A percentile compares a stretch with the other conserved stretches of the same genome.
phyloP scores from a whole-genome alignment of 1,284 basidiomycete species.

The Boletus calvinii region DNA sequence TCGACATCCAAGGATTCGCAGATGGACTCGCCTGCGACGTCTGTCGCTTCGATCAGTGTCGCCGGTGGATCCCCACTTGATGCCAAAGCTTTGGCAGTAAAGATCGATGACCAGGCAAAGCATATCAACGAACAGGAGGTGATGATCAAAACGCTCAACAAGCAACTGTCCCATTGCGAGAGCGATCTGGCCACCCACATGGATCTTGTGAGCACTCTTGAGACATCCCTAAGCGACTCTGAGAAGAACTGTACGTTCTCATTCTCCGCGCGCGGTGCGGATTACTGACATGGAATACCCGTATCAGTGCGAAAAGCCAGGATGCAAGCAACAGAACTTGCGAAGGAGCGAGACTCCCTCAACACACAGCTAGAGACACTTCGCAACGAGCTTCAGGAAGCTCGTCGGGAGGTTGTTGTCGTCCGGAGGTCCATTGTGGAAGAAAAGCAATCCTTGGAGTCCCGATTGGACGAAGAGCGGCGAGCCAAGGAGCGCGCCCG shows the following conservation, averaged over 20 bases:
- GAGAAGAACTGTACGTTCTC: constrained; percentile 80
- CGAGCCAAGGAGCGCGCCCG: constrained; percentile 79
- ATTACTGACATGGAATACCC: constrained; percentile 21
- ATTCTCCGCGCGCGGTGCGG: constrained; percentile 10
- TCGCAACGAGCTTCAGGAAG: constrained; percentile 67
- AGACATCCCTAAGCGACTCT: constrained; percentile 81
- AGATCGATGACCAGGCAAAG: constrained; percentile 73
- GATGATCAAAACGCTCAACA: constrained; percentile 91
- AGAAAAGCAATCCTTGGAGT: constrained; percentile 82
- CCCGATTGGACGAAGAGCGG: constrained; percentile 78
- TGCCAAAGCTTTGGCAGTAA: constrained; percentile 48
- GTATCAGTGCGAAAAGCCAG: constrained; percentile 81
- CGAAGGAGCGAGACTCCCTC: constrained; percentile 77
- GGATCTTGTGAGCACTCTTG: constrained; percentile 82
- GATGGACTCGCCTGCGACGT: constrained; percentile 67
- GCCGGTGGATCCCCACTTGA: constrained; percentile 42
- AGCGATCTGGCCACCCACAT: constrained; percentile 88
- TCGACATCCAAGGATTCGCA: constrained; percentile 64
- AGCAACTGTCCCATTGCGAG: constrained; percentile 89
- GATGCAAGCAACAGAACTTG: constrained; percentile 84
- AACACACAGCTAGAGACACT: constrained; percentile 62
- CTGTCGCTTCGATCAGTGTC: constrained; percentile 44
- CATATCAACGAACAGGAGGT: constrained; percentile 80
- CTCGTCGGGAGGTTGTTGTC: constrained; percentile 73
- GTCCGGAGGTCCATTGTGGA: constrained; percentile 78